Evolutionary conservation across 2,329 filamentous ascomycete species (phyloP).

Genomic region (Peltaster fructicola): DNA sequence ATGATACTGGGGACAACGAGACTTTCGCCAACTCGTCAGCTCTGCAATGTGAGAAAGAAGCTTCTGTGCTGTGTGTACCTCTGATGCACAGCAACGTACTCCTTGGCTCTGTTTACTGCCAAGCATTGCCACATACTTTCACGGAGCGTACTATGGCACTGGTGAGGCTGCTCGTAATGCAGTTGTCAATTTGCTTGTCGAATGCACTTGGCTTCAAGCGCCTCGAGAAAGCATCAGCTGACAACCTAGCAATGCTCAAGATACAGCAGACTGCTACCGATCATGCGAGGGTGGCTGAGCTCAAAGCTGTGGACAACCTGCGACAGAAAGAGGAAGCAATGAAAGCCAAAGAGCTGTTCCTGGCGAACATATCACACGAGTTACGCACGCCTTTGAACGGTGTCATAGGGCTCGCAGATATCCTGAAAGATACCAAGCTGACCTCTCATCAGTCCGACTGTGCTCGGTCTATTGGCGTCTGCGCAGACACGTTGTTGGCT

Average conservation of each 20-base stretch:
- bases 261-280: conserved; percentile 57
- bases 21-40: conserved; percentile 59
- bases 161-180: conserved; percentile 52
- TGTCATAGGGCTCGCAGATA: conserved; percentile 41
- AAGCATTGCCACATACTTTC: conserved; percentile 57
- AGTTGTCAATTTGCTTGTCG: conserved; percentile 49
- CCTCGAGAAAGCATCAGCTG: conserved; percentile 59
- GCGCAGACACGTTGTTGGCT: conserved; percentile 36
- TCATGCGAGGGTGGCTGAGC: conserved; percentile 59
- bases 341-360: conserved; percentile 65
- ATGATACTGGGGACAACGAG: conserved; percentile 57
- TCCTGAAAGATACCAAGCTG: conserved; percentile 39
- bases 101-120: conserved; percentile 58
- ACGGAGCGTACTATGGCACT: conserved; percentile 46
- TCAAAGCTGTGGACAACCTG: conserved; percentile 60
- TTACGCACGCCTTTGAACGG: conserved; percentile 39
- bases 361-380: conserved; percentile 39
- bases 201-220: conserved; percentile 48
- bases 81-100: conserved; percentile 58
- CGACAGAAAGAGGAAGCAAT: conserved; percentile 69
- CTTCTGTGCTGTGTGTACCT: conserved; percentile 62
- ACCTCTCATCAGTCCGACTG: conserved; percentile 43
- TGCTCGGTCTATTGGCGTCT: conserved; percentile 47
- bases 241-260: conserved; percentile 61
- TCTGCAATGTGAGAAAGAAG: conserved; percentile 49